phyloP scores from a whole-genome alignment of 225 moss, liverwort and hornwort genomes.

The Sphagnum contortum region DNA sequence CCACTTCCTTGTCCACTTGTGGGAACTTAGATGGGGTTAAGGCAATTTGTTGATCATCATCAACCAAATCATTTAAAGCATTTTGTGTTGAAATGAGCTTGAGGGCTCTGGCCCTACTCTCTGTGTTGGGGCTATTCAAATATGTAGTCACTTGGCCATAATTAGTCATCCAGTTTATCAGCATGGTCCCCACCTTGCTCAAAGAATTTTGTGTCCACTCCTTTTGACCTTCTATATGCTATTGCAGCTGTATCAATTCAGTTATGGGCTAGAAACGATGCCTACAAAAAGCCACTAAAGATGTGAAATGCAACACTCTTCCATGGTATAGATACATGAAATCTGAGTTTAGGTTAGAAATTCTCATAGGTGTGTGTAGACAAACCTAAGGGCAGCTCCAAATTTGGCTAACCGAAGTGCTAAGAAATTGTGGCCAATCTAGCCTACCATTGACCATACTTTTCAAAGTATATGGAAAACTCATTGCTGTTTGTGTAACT shows the following conservation, averaged over 20 bases:
- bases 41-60: slow-evolving; percentile 66
- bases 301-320: too few relatives aligned
- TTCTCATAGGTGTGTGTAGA: too few relatives aligned
- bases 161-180: slow-evolving; percentile 13
- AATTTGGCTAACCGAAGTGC: too few relatives aligned
- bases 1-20: slow-evolving; percentile 75
- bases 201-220: slow-evolving; percentile 11
- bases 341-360: too few relatives aligned
- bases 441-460: too few relatives aligned
- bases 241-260: slow-evolving; percentile 5
- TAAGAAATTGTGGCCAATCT: too few relatives aligned
- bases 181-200: slow-evolving; percentile 4
- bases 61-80: slow-evolving; percentile 32
- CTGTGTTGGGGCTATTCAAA: slow-evolving; percentile 19
- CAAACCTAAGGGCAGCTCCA: too few relatives aligned
- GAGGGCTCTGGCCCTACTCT: slow-evolving; percentile 22
- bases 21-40: slow-evolving; percentile 67
- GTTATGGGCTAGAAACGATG: slow-evolving; percentile 2
- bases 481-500: too few relatives aligned
- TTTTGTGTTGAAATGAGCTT: slow-evolving; percentile 25
- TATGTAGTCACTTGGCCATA: slow-evolving; percentile 33
- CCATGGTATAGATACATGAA: too few relatives aligned
- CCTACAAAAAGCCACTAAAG: not conserved
- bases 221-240: slow-evolving; percentile 6
- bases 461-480: too few relatives aligned